Conservation (phyloP, 208 protist species). For the Leishmania martiniquensis region DNA sequence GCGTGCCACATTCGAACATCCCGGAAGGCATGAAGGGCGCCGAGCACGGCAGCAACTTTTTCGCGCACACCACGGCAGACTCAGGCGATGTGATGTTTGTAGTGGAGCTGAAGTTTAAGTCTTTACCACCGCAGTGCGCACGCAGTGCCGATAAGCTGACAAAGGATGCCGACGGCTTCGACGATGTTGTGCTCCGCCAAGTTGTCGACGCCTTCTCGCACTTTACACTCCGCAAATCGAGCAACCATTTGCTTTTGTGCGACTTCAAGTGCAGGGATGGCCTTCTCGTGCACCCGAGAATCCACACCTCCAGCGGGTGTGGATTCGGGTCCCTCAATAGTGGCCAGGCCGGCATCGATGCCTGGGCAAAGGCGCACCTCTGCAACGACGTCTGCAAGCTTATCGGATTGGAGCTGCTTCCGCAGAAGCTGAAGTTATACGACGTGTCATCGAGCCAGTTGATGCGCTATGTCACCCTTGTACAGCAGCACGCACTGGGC, state of each 20-base stretch:
- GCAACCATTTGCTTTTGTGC: slow-evolving; percentile 34
- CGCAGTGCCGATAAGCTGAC: not conserved
- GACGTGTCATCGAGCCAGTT: slow-evolving; percentile 23
- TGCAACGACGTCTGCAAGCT: slow-evolving; percentile 34
- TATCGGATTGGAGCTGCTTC: slow-evolving; percentile 24
- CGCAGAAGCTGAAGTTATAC: slow-evolving; percentile 26
- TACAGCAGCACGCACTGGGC: slow-evolving; percentile 23
- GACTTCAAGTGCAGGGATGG: slow-evolving; percentile 41
- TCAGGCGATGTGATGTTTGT: slow-evolving; percentile 39
- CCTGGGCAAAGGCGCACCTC: slow-evolving; percentile 33
- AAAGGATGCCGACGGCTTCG: slow-evolving; percentile 28
- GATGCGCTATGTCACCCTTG: slow-evolving; percentile 25
- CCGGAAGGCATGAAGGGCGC: slow-evolving; percentile 20
- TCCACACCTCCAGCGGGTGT: slow-evolving; percentile 35
- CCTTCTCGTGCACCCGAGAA: slow-evolving; percentile 42
- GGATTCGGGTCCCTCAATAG: slow-evolving; percentile 44
- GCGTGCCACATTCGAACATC: slow-evolving; percentile 22
- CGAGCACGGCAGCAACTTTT: slow-evolving; percentile 21
- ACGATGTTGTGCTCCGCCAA: slow-evolving; percentile 27
- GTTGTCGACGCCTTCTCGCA: slow-evolving; percentile 69
- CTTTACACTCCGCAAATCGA: slow-evolving; percentile 42
- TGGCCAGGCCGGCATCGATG: slow-evolving; percentile 34
- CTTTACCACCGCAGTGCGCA: slow-evolving; percentile 6
- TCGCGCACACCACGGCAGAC: slow-evolving; percentile 26
- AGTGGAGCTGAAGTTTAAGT: slow-evolving; percentile 27